Base-by-base conservation (phyloP, 2,329 filamentous ascomycete species). In the Hypoxylon sp. region DNA sequence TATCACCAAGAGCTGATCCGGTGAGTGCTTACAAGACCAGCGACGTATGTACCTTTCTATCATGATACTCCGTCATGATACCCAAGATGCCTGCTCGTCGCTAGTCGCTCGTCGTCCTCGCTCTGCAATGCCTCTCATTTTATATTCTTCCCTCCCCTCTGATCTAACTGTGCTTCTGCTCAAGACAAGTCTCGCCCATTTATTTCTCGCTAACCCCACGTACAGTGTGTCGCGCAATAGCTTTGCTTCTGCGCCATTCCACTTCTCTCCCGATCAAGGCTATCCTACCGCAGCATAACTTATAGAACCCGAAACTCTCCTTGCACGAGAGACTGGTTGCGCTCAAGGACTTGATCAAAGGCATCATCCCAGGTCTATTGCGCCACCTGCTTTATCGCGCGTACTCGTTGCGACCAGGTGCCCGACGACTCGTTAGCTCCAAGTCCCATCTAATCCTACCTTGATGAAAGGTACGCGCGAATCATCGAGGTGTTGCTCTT, bases 1-100 rank as follows among this genome's bases (percentile, higher is more conserved):
- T 27, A 48, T 62, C 61, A 55, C 61, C 38, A 62, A 48, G 43
- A 62, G 61, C 51, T 64, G 58, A 64, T 59, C 54, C 41, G 45
- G 55, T 61, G 53, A 51, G 61, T 54, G 4, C n/a, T n/a, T n/a
- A n/a, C n/a, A n/a, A n/a, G n/a, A n/a, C n/a, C n/a, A n/a, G n/a
- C n/a, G n/a, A n/a, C n/a, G n/a, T n/a, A n/a, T n/a, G n/a, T n/a
- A n/a, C n/a, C n/a, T n/a, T n/a, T n/a, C n/a, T n/a, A n/a, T n/a
- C n/a, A n/a, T n/a, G n/a, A n/a, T n/a, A n/a, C n/a, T n/a, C n/a
- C n/a, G n/a, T n/a, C n/a, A n/a, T n/a, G n/a, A n/a, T n/a, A n/a
- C n/a, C n/a, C n/a, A n/a, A n/a, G n/a, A n/a, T n/a, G n/a, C n/a
- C n/a, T n/a, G n/a, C 17, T 43, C 58, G 21, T 42, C 53, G 8